phyloP scores from a whole-genome alignment of 805 yeast genomes.

The Helenozyma baotianmanensis region DNA sequence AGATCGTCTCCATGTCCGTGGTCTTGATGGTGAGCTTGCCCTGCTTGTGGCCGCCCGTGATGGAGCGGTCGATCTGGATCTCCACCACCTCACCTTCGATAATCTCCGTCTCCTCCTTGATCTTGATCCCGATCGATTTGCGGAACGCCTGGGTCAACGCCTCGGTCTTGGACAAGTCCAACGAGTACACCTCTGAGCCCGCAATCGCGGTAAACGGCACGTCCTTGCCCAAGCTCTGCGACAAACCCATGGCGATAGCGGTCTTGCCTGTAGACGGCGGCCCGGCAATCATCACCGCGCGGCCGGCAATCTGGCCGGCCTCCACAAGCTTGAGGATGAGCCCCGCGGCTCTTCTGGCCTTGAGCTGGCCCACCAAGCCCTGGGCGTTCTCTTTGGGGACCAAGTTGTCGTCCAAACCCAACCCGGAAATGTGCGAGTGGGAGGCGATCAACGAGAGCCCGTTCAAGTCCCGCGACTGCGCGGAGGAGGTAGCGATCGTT shows the following conservation, averaged over 20 bases:
- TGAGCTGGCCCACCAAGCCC: slow-evolving; percentile 96
- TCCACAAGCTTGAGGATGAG: slow-evolving; percentile 89
- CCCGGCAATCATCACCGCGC: slow-evolving; percentile 93
- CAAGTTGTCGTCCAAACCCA: slow-evolving; percentile 90
- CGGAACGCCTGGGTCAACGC: slow-evolving; percentile 95
- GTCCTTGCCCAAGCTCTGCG: slow-evolving; percentile 66
- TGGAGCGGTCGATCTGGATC: slow-evolving; percentile 86
- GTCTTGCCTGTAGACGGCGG: slow-evolving; percentile 99
- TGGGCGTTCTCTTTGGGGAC: slow-evolving; percentile 74
- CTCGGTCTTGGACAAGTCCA: slow-evolving; percentile 93
- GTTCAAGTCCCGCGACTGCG: slow-evolving; percentile 29
- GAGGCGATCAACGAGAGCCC: slow-evolving; percentile 82
- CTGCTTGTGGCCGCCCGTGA: slow-evolving; percentile 97
- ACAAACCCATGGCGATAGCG: slow-evolving; percentile 92
- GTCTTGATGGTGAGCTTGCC: slow-evolving; percentile 96
- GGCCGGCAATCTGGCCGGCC: slow-evolving; percentile 92
- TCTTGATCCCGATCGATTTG: slow-evolving; percentile 90
- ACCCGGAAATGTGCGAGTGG: slow-evolving; percentile 95
- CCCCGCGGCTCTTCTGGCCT: slow-evolving; percentile 96
- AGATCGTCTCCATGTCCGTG: slow-evolving; percentile 97
- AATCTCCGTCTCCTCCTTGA: slow-evolving; percentile 94
- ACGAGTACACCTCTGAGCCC: slow-evolving; percentile 88
- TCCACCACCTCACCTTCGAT: slow-evolving; percentile 99
- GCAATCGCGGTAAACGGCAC: slow-evolving; percentile 96
- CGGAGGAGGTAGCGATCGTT: slow-evolving; percentile 14